A percentile compares a stretch with the other conserved stretches of the same genome.
These are phyloP conservation scores for Graphiopsis chlorocephala DNA, from an alignment of 2,329 filamentous ascomycete genomes.

Conservation along the genomic window DNA sequence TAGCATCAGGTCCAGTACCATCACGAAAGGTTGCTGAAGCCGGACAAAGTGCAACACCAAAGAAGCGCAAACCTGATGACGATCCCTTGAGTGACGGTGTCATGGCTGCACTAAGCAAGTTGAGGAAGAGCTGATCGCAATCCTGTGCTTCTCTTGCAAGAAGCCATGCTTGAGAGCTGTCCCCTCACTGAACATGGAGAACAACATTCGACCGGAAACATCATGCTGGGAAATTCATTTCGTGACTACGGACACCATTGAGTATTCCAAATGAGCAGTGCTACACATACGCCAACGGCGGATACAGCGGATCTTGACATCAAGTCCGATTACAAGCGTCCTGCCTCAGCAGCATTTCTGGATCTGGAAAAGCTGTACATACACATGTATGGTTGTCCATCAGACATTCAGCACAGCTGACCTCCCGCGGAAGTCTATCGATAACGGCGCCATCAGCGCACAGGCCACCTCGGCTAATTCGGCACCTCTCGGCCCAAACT, in stretches of 20 bases:
- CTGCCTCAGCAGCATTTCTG: neutral
- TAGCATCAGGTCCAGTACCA: neutral
- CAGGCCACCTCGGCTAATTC: neutral
- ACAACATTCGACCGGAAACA: neutral
- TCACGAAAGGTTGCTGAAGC: constrained; percentile 33
- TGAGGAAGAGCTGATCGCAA: constrained; percentile 38
- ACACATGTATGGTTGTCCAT: neutral
- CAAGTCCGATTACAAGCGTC: neutral
- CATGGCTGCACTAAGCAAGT: constrained; percentile 56
- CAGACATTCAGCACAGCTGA: neutral
- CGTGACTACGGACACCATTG: neutral
- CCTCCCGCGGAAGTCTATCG: neutral
- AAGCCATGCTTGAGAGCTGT: neutral
- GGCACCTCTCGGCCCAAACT: neutral
- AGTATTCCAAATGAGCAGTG: neutral
- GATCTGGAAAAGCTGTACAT: neutral
- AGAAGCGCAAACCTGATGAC: constrained; percentile 39
- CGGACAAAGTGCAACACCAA: constrained; percentile 30
- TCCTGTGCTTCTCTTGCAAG: neutral
- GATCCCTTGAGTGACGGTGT: constrained; percentile 57
- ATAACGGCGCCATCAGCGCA: neutral
- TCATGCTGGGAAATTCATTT: neutral
- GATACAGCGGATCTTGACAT: neutral
- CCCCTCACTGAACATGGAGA: neutral
- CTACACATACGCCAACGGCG: neutral